phyloP scores from a whole-genome alignment of 192 early-diverging fungal genomes.

The Fimicolochytrium jonesii region DNA sequence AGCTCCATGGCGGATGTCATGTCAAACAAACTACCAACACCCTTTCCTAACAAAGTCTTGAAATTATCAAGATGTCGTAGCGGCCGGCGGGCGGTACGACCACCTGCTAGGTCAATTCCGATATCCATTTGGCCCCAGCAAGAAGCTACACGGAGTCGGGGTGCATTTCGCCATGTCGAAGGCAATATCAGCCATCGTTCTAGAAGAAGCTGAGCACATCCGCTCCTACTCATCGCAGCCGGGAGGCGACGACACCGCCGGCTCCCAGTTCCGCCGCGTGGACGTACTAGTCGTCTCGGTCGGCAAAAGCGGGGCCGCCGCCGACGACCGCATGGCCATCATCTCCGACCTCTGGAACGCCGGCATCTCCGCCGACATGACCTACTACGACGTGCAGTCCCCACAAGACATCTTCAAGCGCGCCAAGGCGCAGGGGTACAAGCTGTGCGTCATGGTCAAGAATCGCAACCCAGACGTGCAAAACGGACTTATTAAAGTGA shows the following conservation, averaged over 20 bases:
- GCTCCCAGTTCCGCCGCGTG: constrained; percentile 40
- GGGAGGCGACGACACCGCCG: constrained; percentile 33
- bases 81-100: constrained; percentile 70
- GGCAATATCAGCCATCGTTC: constrained; percentile 17
- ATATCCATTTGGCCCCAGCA: constrained; percentile 40
- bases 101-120: constrained; percentile 49
- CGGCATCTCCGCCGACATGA: constrained; percentile 74
- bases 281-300: constrained; percentile 83
- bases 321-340: constrained; percentile 73
- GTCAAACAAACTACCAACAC: not conserved
- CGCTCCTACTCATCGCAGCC: not conserved
- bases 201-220: constrained; percentile 16
- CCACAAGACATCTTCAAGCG: constrained; percentile 10
- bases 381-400: constrained; percentile 61
- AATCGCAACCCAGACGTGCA: not conserved
- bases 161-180: constrained; percentile 65
- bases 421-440: constrained; percentile 16
- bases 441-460: constrained; percentile 18
- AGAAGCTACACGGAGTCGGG: constrained; percentile 58
- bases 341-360: constrained; percentile 75
- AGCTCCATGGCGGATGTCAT: too few species aligned
- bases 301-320: constrained; percentile 54
- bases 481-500: constrained; percentile 37
- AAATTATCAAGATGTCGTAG: constrained; percentile 55
- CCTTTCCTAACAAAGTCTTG: not conserved